These are phyloP conservation scores for Pisolithus thermaeus DNA, from an alignment of 1,284 basidiomycete genomes.

Conservation along the genomic window DNA sequence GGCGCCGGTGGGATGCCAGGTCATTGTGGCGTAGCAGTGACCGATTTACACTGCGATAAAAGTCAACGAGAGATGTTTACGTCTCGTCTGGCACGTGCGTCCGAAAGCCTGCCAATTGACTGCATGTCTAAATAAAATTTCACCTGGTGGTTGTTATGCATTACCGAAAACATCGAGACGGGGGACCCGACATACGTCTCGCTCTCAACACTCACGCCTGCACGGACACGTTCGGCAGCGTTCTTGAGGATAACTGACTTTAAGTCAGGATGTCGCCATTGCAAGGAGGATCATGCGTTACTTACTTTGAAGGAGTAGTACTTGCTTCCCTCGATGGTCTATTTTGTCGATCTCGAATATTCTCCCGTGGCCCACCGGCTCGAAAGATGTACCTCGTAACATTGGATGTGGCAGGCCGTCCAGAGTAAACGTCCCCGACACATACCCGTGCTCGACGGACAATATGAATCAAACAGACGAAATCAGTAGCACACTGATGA, in stretches of 20 bases:
- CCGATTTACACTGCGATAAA: too few relatives aligned
- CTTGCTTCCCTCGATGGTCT: constrained; percentile 15
- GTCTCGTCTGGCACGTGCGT: too few relatives aligned
- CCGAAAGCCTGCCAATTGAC: too few relatives aligned
- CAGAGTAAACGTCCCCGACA: constrained; percentile 45
- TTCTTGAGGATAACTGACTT: constrained; percentile 19
- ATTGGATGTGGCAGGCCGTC: constrained; percentile 50
- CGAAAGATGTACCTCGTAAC: constrained; percentile 31
- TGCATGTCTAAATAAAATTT: too few relatives aligned
- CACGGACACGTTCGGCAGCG: constrained; percentile 16
- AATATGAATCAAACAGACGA: constrained; percentile 17
- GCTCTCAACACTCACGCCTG: constrained; percentile 18
- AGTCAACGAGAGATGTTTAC: too few relatives aligned
- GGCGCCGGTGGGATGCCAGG: too few relatives aligned
- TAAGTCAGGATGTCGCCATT: constrained; percentile 1
- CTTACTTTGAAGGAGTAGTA: constrained; percentile 24
- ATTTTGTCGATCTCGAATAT: constrained; percentile 19
- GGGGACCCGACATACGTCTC: constrained; percentile 25
- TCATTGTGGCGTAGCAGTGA: too few relatives aligned
- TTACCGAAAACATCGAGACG: constrained; percentile 25
- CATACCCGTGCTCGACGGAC: constrained; percentile 60
- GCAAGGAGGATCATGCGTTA: not conserved
- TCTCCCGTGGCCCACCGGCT: constrained; percentile 11
- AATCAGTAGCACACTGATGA: constrained; percentile 53
- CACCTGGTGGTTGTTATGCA: constrained; percentile 25